phyloP scores from a whole-genome alignment of 495 filamentous ascomycete genomes.

The Penicillium arizonense region DNA sequence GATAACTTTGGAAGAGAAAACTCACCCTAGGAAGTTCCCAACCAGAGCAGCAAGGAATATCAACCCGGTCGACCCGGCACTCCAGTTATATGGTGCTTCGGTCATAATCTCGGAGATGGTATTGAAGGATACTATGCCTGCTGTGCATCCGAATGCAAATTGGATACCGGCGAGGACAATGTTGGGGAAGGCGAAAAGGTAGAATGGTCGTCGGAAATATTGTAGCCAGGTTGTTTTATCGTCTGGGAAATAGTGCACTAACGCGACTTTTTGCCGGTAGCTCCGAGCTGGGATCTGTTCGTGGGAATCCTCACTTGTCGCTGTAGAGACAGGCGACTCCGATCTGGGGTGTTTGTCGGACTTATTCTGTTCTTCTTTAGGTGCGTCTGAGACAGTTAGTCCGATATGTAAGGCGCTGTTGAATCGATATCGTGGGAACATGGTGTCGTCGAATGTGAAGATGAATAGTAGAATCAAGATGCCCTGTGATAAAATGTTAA shows the following conservation, averaged over 20 bases:
- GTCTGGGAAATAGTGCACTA: slow-evolving; percentile 25
- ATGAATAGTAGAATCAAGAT: slow-evolving; percentile 29
- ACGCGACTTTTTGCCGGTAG: slow-evolving; percentile 19
- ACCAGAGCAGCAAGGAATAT: slow-evolving; percentile 28
- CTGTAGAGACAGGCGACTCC: slow-evolving; percentile 9
- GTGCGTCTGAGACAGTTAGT: not conserved
- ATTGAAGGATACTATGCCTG: slow-evolving; percentile 34
- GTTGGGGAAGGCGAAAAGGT: slow-evolving; percentile 35
- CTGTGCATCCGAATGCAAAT: slow-evolving; percentile 33
- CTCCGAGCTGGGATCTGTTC: slow-evolving; percentile 20
- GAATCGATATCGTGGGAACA: slow-evolving; percentile 32
- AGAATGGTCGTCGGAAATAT: slow-evolving; percentile 36
- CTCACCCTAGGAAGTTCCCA: slow-evolving; percentile 31
- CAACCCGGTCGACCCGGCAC: slow-evolving; percentile 24
- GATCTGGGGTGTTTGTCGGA: slow-evolving; percentile 7
- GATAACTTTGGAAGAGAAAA: not conserved
- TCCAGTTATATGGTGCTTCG: slow-evolving; percentile 32
- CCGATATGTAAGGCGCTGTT: not conserved
- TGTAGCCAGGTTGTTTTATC: slow-evolving; percentile 33
- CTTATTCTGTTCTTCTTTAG: not conserved
- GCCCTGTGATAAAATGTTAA: slow-evolving; percentile 8
- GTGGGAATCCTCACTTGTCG: slow-evolving; percentile 1
- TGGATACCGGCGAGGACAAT: slow-evolving; percentile 32
- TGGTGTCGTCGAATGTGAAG: slow-evolving; percentile 35
- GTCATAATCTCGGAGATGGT: slow-evolving; percentile 37